Evolutionary conservation across 176 grass and related monocot species (phyloP), one percentile per base, ranked within the genome.

Genomic region (Carex cristatella): DNA sequence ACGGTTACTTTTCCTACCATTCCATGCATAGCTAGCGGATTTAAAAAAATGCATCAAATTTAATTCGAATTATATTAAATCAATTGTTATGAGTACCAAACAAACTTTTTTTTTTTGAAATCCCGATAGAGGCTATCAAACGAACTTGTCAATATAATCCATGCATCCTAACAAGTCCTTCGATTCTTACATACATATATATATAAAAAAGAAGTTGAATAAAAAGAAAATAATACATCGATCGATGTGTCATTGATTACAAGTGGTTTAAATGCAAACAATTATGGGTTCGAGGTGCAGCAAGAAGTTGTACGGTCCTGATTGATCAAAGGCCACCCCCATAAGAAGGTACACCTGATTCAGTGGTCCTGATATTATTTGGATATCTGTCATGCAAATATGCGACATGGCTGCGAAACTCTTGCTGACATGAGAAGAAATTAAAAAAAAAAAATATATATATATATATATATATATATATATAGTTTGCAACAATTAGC

Each of bases 311-410:
- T 49, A 81, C 60, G 16, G 79, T 42, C 59, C 58, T 38, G 16
- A 18, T 62, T 81, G 19, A 53, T 76, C 1, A 54, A 76, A 11
- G 44, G 23, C 10, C 70, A 31, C 71, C 2, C 2, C 18, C 18
- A 82, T 82, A 11, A 82, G 61, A 65, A 82, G 35, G 40, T 82
- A 82, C 80, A 82, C 35, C 80, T 82, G 80, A 65, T 82, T 67
- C 32, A 48, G 80, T 67, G 80, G 80, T 82, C 80, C 80, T 48
- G 61, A 65, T 67, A 46, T 53, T 82, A 14, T 37, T 57, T 30
- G 28, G 2, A 58, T 31, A 54, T 80, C 2, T 78, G 33, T 69
- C 31, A 33, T 33, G 65, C 65, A 15, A 69, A 68, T 68, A 7
- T 7, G 32, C 18, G 15, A 61, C 58, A 75, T 75, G 46, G 10